Base-by-base conservation (phyloP, 139 green algal species). In the Closterium sp. region DNA sequence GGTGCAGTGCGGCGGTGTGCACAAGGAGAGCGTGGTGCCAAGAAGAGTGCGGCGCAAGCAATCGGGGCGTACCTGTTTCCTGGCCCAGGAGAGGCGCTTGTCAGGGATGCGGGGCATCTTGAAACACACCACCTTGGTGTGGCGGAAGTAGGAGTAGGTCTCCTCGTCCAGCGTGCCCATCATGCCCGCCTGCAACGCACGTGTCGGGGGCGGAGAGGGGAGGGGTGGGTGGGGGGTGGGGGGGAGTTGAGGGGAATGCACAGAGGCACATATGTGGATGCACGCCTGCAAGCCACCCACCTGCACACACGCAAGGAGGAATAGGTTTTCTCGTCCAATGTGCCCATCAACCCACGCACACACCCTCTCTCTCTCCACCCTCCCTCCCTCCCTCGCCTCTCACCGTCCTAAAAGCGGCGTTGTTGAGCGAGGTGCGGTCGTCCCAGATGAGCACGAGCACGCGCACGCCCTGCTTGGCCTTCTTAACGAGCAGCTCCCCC, bases 401-500 rank as follows among this genome's bases (percentile, higher is more conserved):
- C 13, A 31, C 50, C 50, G 50, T 73, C 24, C 50, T 27, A 13
- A 79, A 79, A 4, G 62, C 62, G 2, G 29, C 27, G 90, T 29
- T 92, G 28, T 90, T 92, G 22, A 85, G 31, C n/a, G 87, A 92
- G 10, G 93, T 95, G 1, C 31, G 93, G 92, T 97, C 96, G 88
- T 97, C 96, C 96, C 96, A 97, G 27, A 97, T 94, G 88, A 97
- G 91, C 87, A 96, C 70, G 50, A 94, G 90, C 92, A 96, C 31
- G 95, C 95, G 92, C 96, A 93, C 90, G 34, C 90, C 90, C 90
- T 91, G 29, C 31, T 89, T 45, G 29, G 89, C 89, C 89, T 91
- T 97, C 88, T 91, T 89, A 42, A 93, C 95, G 3, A 97, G 92
- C 34, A 97, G 94, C 50, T 97, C 91, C 1, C 96, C 96, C 28